A percentile compares a stretch with the other conserved stretches of the same genome.
These are phyloP conservation scores for Apophysomyces elegans DNA, from an alignment of 371 early-diverging fungal genomes.

Conservation along the genomic window DNA sequence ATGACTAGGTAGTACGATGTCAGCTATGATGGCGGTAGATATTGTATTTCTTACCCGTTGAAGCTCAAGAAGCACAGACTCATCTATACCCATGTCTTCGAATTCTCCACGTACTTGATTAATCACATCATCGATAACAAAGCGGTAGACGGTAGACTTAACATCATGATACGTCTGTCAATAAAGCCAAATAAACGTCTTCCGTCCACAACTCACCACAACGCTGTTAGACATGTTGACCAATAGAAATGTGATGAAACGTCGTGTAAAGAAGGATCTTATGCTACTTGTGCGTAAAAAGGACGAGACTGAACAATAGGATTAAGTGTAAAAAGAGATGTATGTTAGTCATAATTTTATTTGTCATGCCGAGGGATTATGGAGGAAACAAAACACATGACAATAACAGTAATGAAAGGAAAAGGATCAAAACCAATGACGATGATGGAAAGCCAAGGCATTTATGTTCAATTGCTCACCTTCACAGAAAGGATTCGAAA, in stretches of 20 bases:
- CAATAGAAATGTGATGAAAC: slow-evolving; percentile 12
- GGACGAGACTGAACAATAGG: slow-evolving; percentile 4
- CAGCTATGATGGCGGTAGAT: neutral
- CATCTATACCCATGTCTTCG: slow-evolving; percentile 90
- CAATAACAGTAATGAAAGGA: neutral
- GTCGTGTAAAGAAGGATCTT: neutral
- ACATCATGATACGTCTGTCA: slow-evolving; percentile 1
- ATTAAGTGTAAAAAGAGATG: slow-evolving; percentile 3
- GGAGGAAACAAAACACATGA: neutral
- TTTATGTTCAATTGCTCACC: slow-evolving; percentile 17
- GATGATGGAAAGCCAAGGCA: neutral
- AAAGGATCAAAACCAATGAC: neutral
- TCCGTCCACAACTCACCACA: slow-evolving; percentile 39
- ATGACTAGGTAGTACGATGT: slow-evolving; percentile 55
- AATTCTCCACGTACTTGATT: slow-evolving; percentile 88
- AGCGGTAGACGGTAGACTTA: slow-evolving; percentile 80
- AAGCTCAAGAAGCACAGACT: slow-evolving; percentile 84
- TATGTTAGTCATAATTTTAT: slow-evolving; percentile 8
- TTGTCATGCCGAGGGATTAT: slow-evolving; percentile 3
- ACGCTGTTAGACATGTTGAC: slow-evolving; percentile 48
- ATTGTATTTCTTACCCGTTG: slow-evolving; percentile 65
- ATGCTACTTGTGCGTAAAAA: slow-evolving; percentile 7
- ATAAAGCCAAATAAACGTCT: slow-evolving; percentile 10
- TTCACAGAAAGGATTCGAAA: slow-evolving; percentile 17
- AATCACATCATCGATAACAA: slow-evolving; percentile 94